A percentile compares a stretch with the other conserved stretches of the same genome.
Conservation (phyloP, 2,329 filamentous ascomycete species). For the Aspergillus transmontanensis region DNA sequence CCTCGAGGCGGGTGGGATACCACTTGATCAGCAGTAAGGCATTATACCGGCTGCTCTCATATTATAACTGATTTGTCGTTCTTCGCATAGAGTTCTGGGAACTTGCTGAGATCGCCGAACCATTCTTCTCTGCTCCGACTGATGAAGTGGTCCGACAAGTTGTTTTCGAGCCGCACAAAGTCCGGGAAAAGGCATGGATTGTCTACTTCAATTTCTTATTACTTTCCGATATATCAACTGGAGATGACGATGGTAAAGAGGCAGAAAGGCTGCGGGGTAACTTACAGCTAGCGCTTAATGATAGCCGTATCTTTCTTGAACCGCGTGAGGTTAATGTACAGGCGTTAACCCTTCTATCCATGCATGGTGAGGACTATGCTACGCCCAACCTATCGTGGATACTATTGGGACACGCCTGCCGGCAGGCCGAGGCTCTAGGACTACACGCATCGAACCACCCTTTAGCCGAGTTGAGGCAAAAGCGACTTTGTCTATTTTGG, state of each 20-base stretch:
- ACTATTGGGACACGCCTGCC: slow-evolving; percentile 19
- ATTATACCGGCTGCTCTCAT: too few relatives aligned
- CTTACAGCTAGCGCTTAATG: slow-evolving; percentile 14
- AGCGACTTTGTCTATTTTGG: slow-evolving; percentile 18
- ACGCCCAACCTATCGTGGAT: slow-evolving; percentile 20
- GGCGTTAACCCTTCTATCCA: slow-evolving; percentile 11
- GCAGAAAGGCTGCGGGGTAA: slow-evolving; percentile 5
- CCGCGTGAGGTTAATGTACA: slow-evolving; percentile 15
- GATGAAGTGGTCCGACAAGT: slow-evolving; percentile 10
- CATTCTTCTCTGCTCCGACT: not conserved
- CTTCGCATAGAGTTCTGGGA: not conserved
- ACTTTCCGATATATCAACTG: slow-evolving; percentile 6
- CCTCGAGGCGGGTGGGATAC: not conserved
- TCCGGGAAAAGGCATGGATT: slow-evolving; percentile 17
- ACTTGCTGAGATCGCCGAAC: not conserved
- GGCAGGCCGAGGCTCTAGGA: slow-evolving; percentile 18
- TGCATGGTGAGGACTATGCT: slow-evolving; percentile 21
- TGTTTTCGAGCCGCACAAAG: slow-evolving; percentile 17
- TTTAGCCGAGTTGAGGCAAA: not conserved
- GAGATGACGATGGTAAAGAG: not conserved
- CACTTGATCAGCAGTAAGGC: slow-evolving; percentile 1
- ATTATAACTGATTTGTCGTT: not conserved
- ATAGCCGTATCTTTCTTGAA: slow-evolving; percentile 19
- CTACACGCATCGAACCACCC: slow-evolving; percentile 1
- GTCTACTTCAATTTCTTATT: slow-evolving; percentile 19